phyloP scores from a whole-genome alignment of 2,329 filamentous ascomycete species.

The Colletotrichum endophyticum region DNA sequence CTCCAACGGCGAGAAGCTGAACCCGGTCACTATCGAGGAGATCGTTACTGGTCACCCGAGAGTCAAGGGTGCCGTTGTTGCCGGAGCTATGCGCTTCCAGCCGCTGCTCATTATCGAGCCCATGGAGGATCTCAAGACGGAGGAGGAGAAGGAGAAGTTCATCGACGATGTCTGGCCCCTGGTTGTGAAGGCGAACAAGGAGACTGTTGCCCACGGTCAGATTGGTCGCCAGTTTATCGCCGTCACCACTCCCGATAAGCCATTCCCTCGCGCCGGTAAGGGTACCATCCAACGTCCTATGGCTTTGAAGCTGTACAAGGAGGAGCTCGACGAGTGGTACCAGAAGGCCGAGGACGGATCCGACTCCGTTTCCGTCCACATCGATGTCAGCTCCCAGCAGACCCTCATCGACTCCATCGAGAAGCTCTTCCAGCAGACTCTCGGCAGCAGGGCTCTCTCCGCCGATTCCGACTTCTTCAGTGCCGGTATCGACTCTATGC shows the following conservation, averaged over 20 bases:
- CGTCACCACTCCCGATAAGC: slow-evolving; percentile 42
- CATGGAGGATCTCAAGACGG: slow-evolving; percentile 35
- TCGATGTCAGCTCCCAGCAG: slow-evolving; percentile 34
- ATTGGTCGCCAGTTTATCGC: slow-evolving; percentile 44
- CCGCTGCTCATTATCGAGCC: slow-evolving; percentile 51
- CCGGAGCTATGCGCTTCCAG: slow-evolving; percentile 51
- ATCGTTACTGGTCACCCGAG: slow-evolving; percentile 41
- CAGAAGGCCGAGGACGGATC: slow-evolving; percentile 36
- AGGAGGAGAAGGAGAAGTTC: slow-evolving; percentile 27
- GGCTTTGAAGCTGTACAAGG: slow-evolving; percentile 44
- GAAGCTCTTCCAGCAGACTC: slow-evolving; percentile 22
- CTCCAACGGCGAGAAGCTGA: slow-evolving; percentile 56
- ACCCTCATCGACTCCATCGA: slow-evolving; percentile 28
- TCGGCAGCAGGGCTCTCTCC: slow-evolving; percentile 20
- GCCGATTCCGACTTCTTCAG: slow-evolving; percentile 41
- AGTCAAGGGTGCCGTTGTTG: slow-evolving; percentile 47
- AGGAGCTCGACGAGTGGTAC: slow-evolving; percentile 49
- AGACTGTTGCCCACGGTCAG: slow-evolving; percentile 44
- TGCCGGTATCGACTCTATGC: slow-evolving; percentile 43
- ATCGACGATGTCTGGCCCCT: slow-evolving; percentile 50
- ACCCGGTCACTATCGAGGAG: slow-evolving; percentile 48
- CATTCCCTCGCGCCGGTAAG: slow-evolving; percentile 50
- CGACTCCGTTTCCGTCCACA: slow-evolving; percentile 46
- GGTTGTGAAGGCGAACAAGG: slow-evolving; percentile 46
- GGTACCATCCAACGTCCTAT: slow-evolving; percentile 46